Percentiles rank a stretch among this genome's conserved stretches.
Conservation (phyloP, 2,329 filamentous ascomycete species). For the Didymella pinodella region DNA sequence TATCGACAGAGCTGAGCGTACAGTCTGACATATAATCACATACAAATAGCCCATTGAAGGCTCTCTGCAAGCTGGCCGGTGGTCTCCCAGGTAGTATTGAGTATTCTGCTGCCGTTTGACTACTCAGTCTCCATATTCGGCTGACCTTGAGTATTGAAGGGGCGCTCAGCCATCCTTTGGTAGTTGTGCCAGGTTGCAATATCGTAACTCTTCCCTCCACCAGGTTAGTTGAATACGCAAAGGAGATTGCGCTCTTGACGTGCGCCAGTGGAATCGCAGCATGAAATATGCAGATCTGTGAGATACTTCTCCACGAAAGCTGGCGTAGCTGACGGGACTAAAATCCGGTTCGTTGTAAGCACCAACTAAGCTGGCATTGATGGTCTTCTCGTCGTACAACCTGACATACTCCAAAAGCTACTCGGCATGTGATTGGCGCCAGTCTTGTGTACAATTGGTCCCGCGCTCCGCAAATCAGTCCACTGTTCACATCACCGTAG, state of each 20-base stretch:
- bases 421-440: constrained; percentile 3
- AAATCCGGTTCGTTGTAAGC: constrained; percentile 5
- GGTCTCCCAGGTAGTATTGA: background rate
- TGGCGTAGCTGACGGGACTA: background rate
- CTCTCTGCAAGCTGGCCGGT: constrained; percentile 1
- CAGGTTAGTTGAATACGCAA: background rate
- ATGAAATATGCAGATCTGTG: background rate
- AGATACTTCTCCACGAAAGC: background rate
- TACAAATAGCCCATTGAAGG: background rate
- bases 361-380: background rate
- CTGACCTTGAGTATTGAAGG: background rate
- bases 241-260: background rate
- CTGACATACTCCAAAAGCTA: background rate
- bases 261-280: background rate
- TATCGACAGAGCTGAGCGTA: too few species aligned
- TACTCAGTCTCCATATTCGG: background rate
- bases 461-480: constrained; percentile 2
- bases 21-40: background rate
- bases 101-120: background rate
- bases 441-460: background rate
- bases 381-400: constrained; percentile 1
- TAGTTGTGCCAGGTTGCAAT: constrained; percentile 1
- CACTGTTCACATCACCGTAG: background rate
- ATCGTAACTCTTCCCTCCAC: background rate
- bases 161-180: constrained; percentile 1